Base-by-base conservation (phyloP, 129 eudicot species). In the Gnaphalium uliginosum region DNA sequence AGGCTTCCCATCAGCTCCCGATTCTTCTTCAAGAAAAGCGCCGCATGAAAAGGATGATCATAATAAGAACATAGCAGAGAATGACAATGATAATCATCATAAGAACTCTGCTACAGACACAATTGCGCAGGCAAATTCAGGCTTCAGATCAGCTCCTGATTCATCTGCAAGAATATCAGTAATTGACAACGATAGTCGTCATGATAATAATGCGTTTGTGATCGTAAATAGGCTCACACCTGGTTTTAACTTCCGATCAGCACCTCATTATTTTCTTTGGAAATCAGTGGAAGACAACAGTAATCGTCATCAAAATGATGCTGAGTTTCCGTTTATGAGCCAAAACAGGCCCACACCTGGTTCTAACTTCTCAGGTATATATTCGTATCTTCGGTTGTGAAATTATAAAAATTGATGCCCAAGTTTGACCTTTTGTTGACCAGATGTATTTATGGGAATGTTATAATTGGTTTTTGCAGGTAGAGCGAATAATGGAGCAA, bases 311-410 rank as follows among this genome's bases (percentile, higher is more conserved):
- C 33, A 30, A 30, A 4, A 30, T 0, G 33, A 30, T 30, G 33
- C 5, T 30, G 33, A 30, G 33, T 30, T 30, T 30, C 33, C 33
- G 5, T 30, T 30, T 30, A 30, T 30, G 33, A 30, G 4, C 33
- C 33, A 5, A 5, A 30, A 30, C 5, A 30, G 33, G 33, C 33
- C 33, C 5, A 30, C 4, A 30, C 33, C 33, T 30, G 33, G 33
- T 30, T 30, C 5, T 30, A 30, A 30, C 33, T 30, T 30, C 33
- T 30, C 82, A 76, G 89, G 89, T 85, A 75, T 54, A 39, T 13
- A 32, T 32, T 46, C 10, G 15, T 22, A 27, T 4, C 21, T n/a
- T 56, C 9, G 1, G 61, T 56, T 6, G 24, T 19, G 2, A 56
- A 56, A 18, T 3, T 56, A n/a, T 21, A n/a, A 17, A 3, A 66